phyloP scores from a whole-genome alignment of 805 yeast genomes.

The Candida ficus region DNA sequence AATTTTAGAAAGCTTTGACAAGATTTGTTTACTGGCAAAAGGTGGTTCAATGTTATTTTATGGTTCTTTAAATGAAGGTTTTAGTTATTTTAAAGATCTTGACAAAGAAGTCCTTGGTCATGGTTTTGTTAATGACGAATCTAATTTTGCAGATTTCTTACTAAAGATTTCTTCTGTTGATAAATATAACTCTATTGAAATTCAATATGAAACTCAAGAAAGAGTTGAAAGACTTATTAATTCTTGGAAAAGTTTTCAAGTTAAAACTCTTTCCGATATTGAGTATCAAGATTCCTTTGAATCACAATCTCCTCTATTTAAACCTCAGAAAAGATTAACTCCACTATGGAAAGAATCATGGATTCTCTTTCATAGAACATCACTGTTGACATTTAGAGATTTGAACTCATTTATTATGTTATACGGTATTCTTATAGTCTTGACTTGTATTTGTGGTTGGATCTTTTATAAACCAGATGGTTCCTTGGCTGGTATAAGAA shows the following conservation, averaged over 20 bases:
- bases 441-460: constrained; percentile 72
- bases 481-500: constrained; percentile 58
- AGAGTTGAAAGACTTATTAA: constrained; percentile 23
- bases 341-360: constrained; percentile 38
- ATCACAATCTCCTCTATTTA: not conserved
- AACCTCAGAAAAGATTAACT: constrained; percentile 25
- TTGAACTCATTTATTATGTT: constrained; percentile 41
- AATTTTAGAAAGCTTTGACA: constrained; percentile 63
- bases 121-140: constrained; percentile 20
- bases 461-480: constrained; percentile 61
- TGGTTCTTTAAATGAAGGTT: constrained; percentile 37
- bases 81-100: constrained; percentile 46
- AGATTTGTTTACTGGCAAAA: constrained; percentile 60
- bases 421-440: constrained; percentile 36
- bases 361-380: constrained; percentile 41
- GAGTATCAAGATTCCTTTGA: constrained; percentile 10
- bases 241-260: constrained; percentile 13
- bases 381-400: constrained; percentile 46
- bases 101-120: constrained; percentile 41
- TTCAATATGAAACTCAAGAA: constrained; percentile 27
- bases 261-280: not conserved
- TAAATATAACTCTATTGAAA: constrained; percentile 29
- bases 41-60: constrained; percentile 49
- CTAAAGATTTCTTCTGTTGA: constrained; percentile 57
- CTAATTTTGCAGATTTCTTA: constrained; percentile 60